Conservation (phyloP, 73 alveolate genomes). For the Tetrahymena thermophila region DNA sequence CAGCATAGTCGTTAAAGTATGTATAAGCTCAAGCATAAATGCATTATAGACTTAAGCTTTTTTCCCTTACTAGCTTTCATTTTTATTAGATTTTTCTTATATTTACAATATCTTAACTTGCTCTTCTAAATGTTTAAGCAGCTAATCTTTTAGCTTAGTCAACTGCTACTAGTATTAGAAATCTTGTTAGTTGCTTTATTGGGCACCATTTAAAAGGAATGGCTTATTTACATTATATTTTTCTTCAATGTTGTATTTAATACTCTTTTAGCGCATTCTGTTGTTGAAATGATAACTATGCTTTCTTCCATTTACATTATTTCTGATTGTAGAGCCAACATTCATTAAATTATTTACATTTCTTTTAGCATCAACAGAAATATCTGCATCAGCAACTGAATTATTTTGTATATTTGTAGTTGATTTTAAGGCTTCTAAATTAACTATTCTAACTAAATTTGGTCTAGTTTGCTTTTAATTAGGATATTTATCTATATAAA, state of each 20-base stretch:
- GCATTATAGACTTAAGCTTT: constrained; percentile 5
- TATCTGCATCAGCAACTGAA: not conserved
- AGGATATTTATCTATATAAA: constrained; percentile 32
- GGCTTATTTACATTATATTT: not conserved
- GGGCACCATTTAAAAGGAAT: not conserved
- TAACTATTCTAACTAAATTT: constrained; percentile 29
- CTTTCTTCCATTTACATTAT: not conserved
- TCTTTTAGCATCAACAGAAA: not conserved
- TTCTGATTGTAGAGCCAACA: not conserved
- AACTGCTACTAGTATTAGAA: constrained; percentile 6
- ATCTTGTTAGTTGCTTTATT: not conserved
- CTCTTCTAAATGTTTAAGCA: constrained; percentile 3
- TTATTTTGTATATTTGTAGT: not conserved
- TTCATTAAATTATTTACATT: not conserved
- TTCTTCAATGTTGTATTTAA: not conserved
- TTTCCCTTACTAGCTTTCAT: not conserved
- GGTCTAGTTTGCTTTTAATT: constrained; percentile 20
- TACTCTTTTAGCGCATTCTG: not conserved
- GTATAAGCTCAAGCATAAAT: constrained; percentile 17
- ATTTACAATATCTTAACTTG: not conserved
- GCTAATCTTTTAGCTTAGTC: not conserved
- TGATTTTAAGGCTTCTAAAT: not conserved
- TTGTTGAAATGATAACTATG: not conserved
- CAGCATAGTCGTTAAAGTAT: not conserved
- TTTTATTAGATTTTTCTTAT: not conserved